These are phyloP conservation scores for Solanum sejunctum DNA, from an alignment of 257 asterid species.

Conservation along the genomic window DNA sequence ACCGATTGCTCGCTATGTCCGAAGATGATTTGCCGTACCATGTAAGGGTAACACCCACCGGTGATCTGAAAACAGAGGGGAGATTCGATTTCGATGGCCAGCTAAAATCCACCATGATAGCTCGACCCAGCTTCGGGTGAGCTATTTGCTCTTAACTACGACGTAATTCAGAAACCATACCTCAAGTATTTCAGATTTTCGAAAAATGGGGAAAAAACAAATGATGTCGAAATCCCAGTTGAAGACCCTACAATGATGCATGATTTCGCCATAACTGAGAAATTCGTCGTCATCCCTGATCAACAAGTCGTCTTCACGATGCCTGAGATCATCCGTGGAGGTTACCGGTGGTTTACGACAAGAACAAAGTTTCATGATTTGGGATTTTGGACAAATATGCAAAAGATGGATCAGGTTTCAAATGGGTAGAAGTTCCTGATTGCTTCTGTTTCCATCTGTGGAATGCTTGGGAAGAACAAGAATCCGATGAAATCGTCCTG, in stretches of 20 bases:
- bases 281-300: conserved; percentile 65
- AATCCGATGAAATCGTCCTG: conserved; percentile 62
- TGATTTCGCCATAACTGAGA: conserved; percentile 37
- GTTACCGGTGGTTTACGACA: conserved; percentile 80
- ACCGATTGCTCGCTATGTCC: conserved; percentile 79
- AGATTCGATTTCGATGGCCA: no score
- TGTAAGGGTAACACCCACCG: conserved; percentile 43
- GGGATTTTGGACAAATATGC: conserved; percentile 69
- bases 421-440: conserved; percentile 79
- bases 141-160: conserved; percentile 82
- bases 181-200: conserved; percentile 69
- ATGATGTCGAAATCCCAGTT: conserved; percentile 76
- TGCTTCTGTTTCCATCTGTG: conserved; percentile 95
- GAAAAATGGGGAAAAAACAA: conserved; percentile 46
- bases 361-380: conserved; percentile 48
- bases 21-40: conserved; percentile 95
- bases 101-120: conserved; percentile 77
- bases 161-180: conserved; percentile 79
- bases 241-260: conserved; percentile 95
- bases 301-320: conserved; percentile 94
- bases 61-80: conserved; percentile 59
- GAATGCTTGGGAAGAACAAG: conserved; percentile 99
- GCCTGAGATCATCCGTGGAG: conserved; percentile 83
- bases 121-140: conserved; percentile 91
- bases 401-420: conserved; percentile 18